Evolutionary conservation across 2,329 filamentous ascomycete genomes (phyloP).

Genomic region (Diaporthe australafricana): DNA sequence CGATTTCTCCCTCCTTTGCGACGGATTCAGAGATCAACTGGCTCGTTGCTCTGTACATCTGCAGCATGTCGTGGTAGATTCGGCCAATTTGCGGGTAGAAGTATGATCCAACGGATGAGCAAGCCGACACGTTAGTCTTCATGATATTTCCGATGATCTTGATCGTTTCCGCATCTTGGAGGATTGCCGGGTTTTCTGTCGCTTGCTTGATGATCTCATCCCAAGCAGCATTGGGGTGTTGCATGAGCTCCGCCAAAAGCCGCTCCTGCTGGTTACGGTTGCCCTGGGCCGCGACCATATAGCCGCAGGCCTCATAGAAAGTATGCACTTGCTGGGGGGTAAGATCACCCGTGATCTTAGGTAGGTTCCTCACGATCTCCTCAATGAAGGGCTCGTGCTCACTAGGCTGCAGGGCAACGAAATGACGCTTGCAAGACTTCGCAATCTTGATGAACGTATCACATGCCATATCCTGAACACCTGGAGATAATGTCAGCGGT

Average conservation of each 20-base stretch:
- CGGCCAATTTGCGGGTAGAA: slow-evolving; percentile 98
- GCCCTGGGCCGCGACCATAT: slow-evolving; percentile 98
- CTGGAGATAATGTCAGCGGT: slow-evolving; percentile 55
- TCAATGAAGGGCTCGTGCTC: slow-evolving; percentile 98
- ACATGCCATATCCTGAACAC: slow-evolving; percentile 99
- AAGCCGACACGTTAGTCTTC: slow-evolving; percentile 99
- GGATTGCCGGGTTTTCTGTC: slow-evolving; percentile 83
- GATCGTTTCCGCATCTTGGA: slow-evolving; percentile 94
- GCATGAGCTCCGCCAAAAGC: slow-evolving; percentile 91
- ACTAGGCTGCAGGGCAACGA: slow-evolving; percentile 93
- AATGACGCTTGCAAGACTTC: slow-evolving; percentile 96
- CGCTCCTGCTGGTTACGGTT: slow-evolving; percentile 95
- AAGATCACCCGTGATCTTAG: slow-evolving; percentile 94
- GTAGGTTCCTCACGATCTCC: slow-evolving; percentile 95
- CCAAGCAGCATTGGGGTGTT: slow-evolving; percentile 93
- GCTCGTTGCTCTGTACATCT: slow-evolving; percentile 99
- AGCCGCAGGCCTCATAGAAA: slow-evolving; percentile 98
- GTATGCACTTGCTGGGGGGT: slow-evolving; percentile 98
- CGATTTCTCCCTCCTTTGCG: slow-evolving; percentile 86
- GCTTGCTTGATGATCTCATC: slow-evolving; percentile 93
- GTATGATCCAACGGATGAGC: slow-evolving; percentile 94
- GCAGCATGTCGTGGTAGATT: slow-evolving; percentile 98
- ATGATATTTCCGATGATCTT: slow-evolving; percentile 99
- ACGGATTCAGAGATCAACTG: slow-evolving; percentile 95
- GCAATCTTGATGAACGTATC: slow-evolving; percentile 99